Conservation (phyloP, 2,329 filamentous ascomycete genomes). For the Chaetothyriales sp. region DNA sequence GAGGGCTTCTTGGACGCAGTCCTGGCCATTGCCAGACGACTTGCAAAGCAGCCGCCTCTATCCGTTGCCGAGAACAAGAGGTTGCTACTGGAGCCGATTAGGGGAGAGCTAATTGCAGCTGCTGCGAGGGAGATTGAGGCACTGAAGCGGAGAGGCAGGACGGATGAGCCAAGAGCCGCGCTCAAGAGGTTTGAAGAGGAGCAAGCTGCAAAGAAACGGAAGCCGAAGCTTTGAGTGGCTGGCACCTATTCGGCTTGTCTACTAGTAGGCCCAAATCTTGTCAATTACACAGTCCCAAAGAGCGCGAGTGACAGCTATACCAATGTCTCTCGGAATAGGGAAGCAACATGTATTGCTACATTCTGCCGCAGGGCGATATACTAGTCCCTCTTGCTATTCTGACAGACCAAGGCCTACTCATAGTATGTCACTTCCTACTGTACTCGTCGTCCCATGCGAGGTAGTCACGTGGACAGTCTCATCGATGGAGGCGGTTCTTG, state of each 20-base stretch:
- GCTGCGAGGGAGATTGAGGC: conserved; percentile 3
- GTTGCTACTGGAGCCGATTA: conserved; percentile 5
- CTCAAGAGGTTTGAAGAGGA: conserved; percentile 1
- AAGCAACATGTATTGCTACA: no score
- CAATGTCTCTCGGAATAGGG: no score
- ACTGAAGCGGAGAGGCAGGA: neutral
- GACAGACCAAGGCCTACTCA: no score
- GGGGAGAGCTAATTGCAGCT: conserved; percentile 5
- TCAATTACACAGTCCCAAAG: neutral
- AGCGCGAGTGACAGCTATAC: neutral
- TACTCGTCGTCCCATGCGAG: no score
- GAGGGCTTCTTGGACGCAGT: conserved; percentile 6
- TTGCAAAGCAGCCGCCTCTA: conserved; percentile 5
- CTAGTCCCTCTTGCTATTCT: no score
- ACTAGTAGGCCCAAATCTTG: neutral
- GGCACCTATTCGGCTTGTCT: neutral
- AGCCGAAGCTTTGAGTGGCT: conserved; percentile 1
- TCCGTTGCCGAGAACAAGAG: conserved; percentile 4
- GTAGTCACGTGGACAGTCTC: no score
- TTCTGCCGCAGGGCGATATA: no score
- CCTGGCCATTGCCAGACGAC: conserved; percentile 2
- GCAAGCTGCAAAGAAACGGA: conserved; percentile 1
- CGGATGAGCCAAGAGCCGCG: conserved; percentile 2
- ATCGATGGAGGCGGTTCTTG: no score
- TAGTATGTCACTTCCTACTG: no score